Evolutionary conservation across 2,329 filamentous ascomycete species (phyloP).

Genomic region (Penicillium sp.): DNA sequence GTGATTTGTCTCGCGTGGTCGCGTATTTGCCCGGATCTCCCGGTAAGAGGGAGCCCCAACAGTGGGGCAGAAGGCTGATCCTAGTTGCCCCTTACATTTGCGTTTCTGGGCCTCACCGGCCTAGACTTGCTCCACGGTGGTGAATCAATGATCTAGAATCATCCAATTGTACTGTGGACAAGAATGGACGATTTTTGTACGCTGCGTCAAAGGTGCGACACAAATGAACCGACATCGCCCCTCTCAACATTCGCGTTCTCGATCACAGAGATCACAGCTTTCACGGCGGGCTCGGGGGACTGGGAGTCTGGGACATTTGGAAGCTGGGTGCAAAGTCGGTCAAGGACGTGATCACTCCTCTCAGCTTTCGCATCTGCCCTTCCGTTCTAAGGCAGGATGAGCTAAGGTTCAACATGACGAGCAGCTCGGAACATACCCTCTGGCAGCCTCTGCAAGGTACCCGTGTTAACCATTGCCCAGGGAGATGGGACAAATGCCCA

Average conservation of each 20-base stretch:
- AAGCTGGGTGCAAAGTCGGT: background rate
- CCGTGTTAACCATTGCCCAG: no score
- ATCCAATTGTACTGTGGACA: no score
- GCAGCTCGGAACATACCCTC: background rate
- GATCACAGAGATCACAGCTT: background rate
- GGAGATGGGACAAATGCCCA: conserved; percentile 50
- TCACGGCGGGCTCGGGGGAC: background rate
- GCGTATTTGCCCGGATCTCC: no score
- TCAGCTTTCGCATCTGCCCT: background rate
- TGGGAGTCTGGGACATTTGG: no score
- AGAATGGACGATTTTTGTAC: background rate
- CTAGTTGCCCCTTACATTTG: no score
- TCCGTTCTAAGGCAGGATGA: background rate
- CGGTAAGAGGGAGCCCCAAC: no score
- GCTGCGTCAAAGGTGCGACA: conserved; percentile 10
- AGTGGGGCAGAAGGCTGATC: no score
- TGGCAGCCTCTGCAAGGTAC: no score
- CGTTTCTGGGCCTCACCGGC: no score
- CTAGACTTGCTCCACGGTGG: no score
- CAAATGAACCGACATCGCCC: conserved; percentile 8
- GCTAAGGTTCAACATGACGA: background rate
- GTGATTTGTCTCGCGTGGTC: no score
- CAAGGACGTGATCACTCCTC: background rate
- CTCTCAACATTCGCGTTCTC: background rate
- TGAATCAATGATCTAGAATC: no score